Percentiles rank a stretch among this genome's conserved stretches.
These are phyloP conservation scores for Ogataea siamensis DNA, from an alignment of 805 yeast genomes.

Conservation along the genomic window DNA sequence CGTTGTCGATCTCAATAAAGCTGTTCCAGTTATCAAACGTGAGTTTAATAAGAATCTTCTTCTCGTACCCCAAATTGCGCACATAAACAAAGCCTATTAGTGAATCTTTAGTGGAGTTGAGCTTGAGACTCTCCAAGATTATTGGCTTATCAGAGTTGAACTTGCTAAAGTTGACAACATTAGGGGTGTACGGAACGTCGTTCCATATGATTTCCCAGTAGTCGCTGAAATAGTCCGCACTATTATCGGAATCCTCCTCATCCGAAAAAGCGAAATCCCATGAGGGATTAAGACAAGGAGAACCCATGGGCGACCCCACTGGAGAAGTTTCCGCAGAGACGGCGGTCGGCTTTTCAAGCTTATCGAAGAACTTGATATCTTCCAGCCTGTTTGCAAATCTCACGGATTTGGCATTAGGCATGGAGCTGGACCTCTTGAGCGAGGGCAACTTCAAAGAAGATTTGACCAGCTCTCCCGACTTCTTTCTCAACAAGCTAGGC, in stretches of 20 bases:
- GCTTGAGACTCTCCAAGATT: constrained; percentile 37
- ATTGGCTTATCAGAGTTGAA: constrained; percentile 30
- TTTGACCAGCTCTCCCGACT: constrained; percentile 50
- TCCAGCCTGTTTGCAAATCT: constrained; percentile 61
- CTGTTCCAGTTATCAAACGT: constrained; percentile 49
- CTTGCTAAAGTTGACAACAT: constrained; percentile 32
- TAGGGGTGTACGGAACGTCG: constrained; percentile 32
- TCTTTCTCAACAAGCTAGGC: constrained; percentile 43
- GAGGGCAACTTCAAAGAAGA: constrained; percentile 48
- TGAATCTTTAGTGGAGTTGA: constrained; percentile 42
- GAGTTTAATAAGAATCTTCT: constrained; percentile 43
- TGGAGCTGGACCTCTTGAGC: constrained; percentile 41
- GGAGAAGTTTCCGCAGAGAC: constrained; percentile 62
- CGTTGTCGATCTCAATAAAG: constrained; percentile 31
- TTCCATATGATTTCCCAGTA: constrained; percentile 33
- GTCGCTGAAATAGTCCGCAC: constrained; percentile 12
- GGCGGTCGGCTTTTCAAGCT: constrained; percentile 56
- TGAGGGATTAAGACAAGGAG: constrained; percentile 14
- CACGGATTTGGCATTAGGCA: constrained; percentile 58
- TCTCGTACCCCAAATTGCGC: constrained; percentile 38
- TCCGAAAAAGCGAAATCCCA: constrained; percentile 28
- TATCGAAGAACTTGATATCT: constrained; percentile 63
- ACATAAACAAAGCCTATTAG: constrained; percentile 42
- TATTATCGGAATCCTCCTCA: constrained; percentile 29
- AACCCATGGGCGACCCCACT: constrained; percentile 22